Evolutionary conservation across 768 basidiomycete genomes (phyloP).

Genomic region (Collybia sp.): DNA sequence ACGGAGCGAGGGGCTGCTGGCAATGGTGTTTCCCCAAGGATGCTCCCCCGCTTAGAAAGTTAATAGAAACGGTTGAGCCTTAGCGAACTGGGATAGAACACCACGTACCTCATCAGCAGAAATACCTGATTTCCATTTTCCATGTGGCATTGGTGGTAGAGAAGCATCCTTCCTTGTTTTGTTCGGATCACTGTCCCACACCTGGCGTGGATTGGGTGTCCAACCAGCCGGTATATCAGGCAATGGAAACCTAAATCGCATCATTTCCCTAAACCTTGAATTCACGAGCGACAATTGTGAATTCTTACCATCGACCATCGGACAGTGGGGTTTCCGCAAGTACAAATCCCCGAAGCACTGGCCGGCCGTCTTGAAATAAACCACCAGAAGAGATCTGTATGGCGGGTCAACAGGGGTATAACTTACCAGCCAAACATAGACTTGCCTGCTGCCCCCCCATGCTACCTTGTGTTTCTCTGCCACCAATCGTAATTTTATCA

Average conservation of each 20-base stretch:
- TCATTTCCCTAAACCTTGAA: background rate
- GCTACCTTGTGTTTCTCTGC: conserved; percentile 14
- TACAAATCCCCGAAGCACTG: conserved; percentile 72
- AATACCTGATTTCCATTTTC: conserved; percentile 50
- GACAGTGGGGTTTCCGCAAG: conserved; percentile 61
- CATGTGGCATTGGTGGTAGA: conserved; percentile 26
- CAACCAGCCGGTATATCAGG: conserved; percentile 82
- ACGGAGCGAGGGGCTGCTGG: conserved; percentile 73
- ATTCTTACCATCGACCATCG: conserved; percentile 62
- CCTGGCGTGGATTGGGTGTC: conserved; percentile 76
- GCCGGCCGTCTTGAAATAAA: conserved; percentile 71
- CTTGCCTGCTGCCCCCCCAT: conserved; percentile 4
- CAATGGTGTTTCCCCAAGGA: conserved; percentile 79
- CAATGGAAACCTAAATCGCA: conserved; percentile 64
- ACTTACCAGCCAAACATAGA: too few relatives aligned
- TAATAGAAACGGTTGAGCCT: too few relatives aligned
- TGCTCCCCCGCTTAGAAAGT: conserved; percentile 63
- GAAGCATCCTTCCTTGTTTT: conserved; percentile 42
- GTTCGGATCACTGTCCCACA: conserved; percentile 51
- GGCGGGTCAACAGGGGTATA: conserved; percentile 21
- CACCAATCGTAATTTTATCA: conserved; percentile 41
- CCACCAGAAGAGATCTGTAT: conserved; percentile 14
- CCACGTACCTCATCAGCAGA: conserved; percentile 69
- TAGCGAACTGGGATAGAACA: conserved; percentile 1
- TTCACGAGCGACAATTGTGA: background rate